Conservation (phyloP, 1,284 basidiomycete species). For the Xerocomus minutiporus region DNA sequence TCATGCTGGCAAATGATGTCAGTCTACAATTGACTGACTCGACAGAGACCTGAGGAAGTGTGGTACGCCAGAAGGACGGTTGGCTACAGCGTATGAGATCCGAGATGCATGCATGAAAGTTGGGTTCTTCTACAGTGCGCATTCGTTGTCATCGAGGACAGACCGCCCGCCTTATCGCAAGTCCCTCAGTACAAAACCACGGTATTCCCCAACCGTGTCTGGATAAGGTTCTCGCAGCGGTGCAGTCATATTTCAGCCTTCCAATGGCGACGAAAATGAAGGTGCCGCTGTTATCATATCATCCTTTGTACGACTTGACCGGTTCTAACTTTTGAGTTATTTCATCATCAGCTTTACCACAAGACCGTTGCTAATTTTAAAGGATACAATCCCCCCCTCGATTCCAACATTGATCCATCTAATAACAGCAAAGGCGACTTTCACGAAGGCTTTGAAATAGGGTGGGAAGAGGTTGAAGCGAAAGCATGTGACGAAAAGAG, state of each 20-base stretch:
- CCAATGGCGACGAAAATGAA: conserved; percentile 58
- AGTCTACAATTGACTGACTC: background rate
- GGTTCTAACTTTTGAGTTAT: background rate
- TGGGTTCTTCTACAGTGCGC: conserved; percentile 33
- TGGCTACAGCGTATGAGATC: conserved; percentile 21
- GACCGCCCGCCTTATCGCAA: background rate
- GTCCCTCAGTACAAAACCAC: conserved; percentile 62
- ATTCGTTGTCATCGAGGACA: background rate
- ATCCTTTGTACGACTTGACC: background rate
- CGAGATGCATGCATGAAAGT: conserved; percentile 32
- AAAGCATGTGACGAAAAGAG: conserved; percentile 29
- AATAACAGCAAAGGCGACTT: conserved; percentile 65
- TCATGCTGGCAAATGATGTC: too few relatives aligned
- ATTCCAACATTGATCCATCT: conserved; percentile 61
- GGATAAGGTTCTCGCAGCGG: conserved; percentile 46
- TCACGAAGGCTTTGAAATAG: conserved; percentile 82
- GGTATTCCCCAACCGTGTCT: conserved; percentile 58
- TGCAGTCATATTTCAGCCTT: conserved; percentile 62
- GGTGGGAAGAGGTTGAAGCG: conserved; percentile 55
- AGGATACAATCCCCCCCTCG: conserved; percentile 70
- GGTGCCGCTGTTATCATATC: conserved; percentile 30
- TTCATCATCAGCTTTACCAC: conserved; percentile 52
- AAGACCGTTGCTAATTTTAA: conserved; percentile 70
- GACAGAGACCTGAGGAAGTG: conserved; percentile 22
- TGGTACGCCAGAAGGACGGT: conserved; percentile 18